Evolutionary conservation across 2,329 filamentous ascomycete genomes (phyloP).

Genomic region (Knufia fluminis): DNA sequence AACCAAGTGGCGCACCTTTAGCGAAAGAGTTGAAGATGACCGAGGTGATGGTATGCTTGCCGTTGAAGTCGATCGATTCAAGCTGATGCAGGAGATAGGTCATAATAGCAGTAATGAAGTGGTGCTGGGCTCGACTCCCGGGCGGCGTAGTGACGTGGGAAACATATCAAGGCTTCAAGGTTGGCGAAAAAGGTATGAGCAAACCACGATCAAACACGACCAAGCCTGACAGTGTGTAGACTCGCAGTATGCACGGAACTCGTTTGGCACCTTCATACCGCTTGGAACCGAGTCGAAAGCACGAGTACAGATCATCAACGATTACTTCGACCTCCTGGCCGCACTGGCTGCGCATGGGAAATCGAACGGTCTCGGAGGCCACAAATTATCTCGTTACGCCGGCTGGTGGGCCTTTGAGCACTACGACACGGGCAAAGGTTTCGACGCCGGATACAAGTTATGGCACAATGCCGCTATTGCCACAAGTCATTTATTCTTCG

Average conservation of each 20-base stretch:
- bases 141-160: conserved; percentile 95
- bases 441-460: conserved; percentile 84
- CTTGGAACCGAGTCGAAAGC: conserved; percentile 82
- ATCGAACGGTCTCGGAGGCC: conserved; percentile 80
- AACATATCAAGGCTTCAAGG: conserved; percentile 89
- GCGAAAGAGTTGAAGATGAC: conserved; percentile 82
- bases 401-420: conserved; percentile 99
- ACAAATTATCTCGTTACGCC: conserved; percentile 88
- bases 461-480: conserved; percentile 91
- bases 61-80: conserved; percentile 10
- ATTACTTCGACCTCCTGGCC: conserved; percentile 89
- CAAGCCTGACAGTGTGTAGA: conserved; percentile 45
- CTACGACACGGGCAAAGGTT: conserved; percentile 74
- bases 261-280: conserved; percentile 93
- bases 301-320: conserved; percentile 79
- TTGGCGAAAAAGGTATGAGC: conserved; percentile 76
- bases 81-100: conserved; percentile 48
- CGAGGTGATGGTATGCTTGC: conserved; percentile 69
- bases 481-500: conserved; percentile 94
- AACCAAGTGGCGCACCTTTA: conserved; percentile 58
- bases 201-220: conserved; percentile 12
- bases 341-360: conserved; percentile 90
- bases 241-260: conserved; percentile 81
- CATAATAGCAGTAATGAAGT: conserved; percentile 87
- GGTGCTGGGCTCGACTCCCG: conserved; percentile 91